Conservation (phyloP, 176 grass and related monocot species). For the Typha latifolia region DNA sequence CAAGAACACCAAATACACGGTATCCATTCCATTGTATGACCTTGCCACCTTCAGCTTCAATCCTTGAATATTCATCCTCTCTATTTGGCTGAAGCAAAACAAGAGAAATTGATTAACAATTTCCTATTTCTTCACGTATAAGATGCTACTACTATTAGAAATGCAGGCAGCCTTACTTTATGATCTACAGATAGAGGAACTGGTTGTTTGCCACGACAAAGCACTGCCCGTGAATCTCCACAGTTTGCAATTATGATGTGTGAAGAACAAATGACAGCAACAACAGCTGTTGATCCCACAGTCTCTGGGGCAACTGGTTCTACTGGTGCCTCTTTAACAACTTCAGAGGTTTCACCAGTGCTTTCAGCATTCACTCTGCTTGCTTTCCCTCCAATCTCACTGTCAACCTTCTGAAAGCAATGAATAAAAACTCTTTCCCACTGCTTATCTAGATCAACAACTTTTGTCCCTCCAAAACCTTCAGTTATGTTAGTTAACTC, state of each 20-base stretch:
- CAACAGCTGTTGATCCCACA: conserved; percentile 57
- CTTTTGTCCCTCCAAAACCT: conserved; percentile 14
- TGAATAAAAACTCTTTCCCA: conserved; percentile 47
- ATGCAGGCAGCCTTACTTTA: conserved; percentile 28
- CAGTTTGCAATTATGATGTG: conserved; percentile 60
- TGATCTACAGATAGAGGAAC: conserved; percentile 50
- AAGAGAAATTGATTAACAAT: conserved; percentile 9
- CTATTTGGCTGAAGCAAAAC: conserved; percentile 48
- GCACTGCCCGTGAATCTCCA: conserved; percentile 62
- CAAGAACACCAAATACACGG: conserved; percentile 61
- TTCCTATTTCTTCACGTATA: neutral
- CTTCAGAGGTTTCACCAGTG: neutral
- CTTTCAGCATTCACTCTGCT: neutral
- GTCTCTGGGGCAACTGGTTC: conserved; percentile 22
- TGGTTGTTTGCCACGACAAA: conserved; percentile 50
- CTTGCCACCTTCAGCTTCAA: conserved; percentile 58
- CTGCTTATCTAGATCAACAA: conserved; percentile 26
- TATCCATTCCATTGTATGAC: conserved; percentile 64
- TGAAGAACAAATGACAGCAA: conserved; percentile 56
- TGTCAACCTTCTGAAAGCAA: conserved; percentile 52
- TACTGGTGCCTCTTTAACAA: neutral
- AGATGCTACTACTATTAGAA: neutral
- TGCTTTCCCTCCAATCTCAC: conserved; percentile 32
- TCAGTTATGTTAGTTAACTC: conserved; percentile 13
- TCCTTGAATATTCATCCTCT: conserved; percentile 54